These are phyloP conservation scores for Cicer arietinum DNA, from an alignment of 306 rosid genomes.

Conservation along the genomic window DNA sequence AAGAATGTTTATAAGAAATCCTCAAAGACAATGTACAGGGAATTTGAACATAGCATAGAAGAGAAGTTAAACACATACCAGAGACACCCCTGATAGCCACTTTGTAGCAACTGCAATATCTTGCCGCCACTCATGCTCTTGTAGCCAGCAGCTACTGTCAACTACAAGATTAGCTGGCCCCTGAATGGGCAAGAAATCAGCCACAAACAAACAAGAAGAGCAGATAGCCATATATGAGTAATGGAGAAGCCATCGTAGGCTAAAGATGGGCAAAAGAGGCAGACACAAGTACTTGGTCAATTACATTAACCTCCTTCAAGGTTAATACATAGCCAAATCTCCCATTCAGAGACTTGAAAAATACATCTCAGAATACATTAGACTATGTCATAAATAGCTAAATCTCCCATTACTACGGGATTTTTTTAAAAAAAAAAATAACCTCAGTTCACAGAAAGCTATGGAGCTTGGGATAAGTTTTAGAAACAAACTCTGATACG, in stretches of 20 bases:
- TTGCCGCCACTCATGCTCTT: constrained; percentile 94
- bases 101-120: constrained; percentile 97
- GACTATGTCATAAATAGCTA: neutral
- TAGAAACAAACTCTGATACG: constrained; percentile 24
- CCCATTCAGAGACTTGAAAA: constrained; percentile 10
- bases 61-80: constrained; percentile 59
- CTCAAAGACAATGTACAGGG: constrained; percentile 9
- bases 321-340: constrained; percentile 25
- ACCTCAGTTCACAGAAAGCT: constrained; percentile 2
- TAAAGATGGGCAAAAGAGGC: constrained; percentile 25
- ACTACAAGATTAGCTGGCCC: constrained; percentile 83
- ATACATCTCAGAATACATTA: constrained; percentile 4
- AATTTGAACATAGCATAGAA: constrained; percentile 29
- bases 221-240: neutral
- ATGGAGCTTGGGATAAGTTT: constrained; percentile 21
- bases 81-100: constrained; percentile 94
- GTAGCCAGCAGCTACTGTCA: constrained; percentile 83
- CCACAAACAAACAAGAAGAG: constrained; percentile 14
- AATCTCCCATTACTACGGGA: neutral
- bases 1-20: constrained; percentile 6
- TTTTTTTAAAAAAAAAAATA: neutral
- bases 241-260: constrained; percentile 21
- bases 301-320: constrained; percentile 24
- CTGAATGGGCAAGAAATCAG: constrained; percentile 54
- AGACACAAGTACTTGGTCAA: constrained; percentile 13